These are phyloP conservation scores for Amphichorda felina DNA, from an alignment of 2,329 filamentous ascomycete genomes.

Conservation along the genomic window DNA sequence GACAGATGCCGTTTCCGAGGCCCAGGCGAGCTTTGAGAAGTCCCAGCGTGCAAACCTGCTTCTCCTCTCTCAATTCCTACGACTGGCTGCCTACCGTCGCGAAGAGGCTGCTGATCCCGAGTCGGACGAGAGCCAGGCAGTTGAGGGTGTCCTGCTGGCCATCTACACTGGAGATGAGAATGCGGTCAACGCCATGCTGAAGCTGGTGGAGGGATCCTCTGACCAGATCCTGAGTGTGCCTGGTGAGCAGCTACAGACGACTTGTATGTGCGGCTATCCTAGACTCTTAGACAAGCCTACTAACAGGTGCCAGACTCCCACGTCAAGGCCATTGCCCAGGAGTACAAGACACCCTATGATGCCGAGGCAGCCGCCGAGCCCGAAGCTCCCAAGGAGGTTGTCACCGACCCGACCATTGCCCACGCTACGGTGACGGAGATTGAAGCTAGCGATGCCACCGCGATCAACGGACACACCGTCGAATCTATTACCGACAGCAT, in stretches of 20 bases:
- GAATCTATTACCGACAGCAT: conserved; percentile 27
- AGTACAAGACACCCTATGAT: conserved; percentile 35
- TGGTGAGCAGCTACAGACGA: conserved; percentile 53
- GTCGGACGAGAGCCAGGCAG: conserved; percentile 64
- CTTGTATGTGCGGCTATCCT: conserved; percentile 58
- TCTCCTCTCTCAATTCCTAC: conserved; percentile 66
- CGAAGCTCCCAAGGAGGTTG: conserved; percentile 18
- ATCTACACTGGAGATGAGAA: conserved; percentile 69
- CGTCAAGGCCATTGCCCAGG: conserved; percentile 31
- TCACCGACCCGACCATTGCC: conserved; percentile 54
- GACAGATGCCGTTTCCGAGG: conserved; percentile 37
- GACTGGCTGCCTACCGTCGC: conserved; percentile 65
- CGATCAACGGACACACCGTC: conserved; percentile 31
- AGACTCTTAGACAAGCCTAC: too few species aligned
- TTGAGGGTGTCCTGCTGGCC: conserved; percentile 67
- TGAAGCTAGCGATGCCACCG: conserved; percentile 29
- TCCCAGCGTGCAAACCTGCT: conserved; percentile 53
- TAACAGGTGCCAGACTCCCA: conserved; percentile 18
- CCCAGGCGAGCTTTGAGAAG: conserved; percentile 37
- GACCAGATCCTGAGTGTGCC: conserved; percentile 55
- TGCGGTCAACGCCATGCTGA: conserved; percentile 64
- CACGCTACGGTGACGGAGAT: conserved; percentile 60
- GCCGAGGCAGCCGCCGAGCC: conserved; percentile 19
- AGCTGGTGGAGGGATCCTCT: conserved; percentile 60
- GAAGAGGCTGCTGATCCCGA: conserved; percentile 54